Conservation (phyloP, 495 filamentous ascomycete species). For the Echria macrotheca region DNA sequence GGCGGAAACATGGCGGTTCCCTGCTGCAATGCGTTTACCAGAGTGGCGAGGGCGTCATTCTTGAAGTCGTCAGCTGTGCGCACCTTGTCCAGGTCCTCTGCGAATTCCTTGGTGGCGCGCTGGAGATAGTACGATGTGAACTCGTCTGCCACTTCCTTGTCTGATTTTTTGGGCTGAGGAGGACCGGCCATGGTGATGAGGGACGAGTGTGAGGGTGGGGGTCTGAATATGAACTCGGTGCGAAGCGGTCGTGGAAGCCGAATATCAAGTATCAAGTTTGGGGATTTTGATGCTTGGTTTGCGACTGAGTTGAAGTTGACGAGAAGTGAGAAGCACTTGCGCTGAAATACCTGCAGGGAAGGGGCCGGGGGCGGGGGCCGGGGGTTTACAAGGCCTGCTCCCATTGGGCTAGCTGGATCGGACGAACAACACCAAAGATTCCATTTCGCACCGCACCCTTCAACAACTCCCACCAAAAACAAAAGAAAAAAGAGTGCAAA, state of each 20-base stretch:
- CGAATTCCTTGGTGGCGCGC: conserved; percentile 59
- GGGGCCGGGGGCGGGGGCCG: too few relatives aligned
- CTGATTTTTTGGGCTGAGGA: conserved; percentile 18
- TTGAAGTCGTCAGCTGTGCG: conserved; percentile 63
- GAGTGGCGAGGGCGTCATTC: conserved; percentile 52
- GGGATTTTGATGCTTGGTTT: too few relatives aligned
- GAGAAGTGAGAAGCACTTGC: too few relatives aligned
- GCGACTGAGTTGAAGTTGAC: too few relatives aligned
- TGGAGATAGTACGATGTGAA: conserved; percentile 64
- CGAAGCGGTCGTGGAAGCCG: background rate
- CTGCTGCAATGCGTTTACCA: conserved; percentile 62
- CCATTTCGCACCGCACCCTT: too few relatives aligned
- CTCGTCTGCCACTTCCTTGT: conserved; percentile 34
- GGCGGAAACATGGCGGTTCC: conserved; percentile 46
- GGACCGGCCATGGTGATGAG: conserved; percentile 7
- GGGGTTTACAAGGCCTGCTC: too few relatives aligned
- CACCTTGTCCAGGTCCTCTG: conserved; percentile 64
- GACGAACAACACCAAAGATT: too few relatives aligned
- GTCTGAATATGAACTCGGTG: background rate
- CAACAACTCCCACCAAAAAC: too few relatives aligned
- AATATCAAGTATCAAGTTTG: background rate
- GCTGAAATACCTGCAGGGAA: too few relatives aligned
- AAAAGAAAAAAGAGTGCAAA: too few relatives aligned
- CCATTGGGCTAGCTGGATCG: too few relatives aligned
- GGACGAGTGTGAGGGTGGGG: conserved; percentile 1